A percentile compares a stretch with the other conserved stretches of the same genome.
phyloP scores from a whole-genome alignment of 2,329 filamentous ascomycete species.

The Aspergillus fructus region DNA sequence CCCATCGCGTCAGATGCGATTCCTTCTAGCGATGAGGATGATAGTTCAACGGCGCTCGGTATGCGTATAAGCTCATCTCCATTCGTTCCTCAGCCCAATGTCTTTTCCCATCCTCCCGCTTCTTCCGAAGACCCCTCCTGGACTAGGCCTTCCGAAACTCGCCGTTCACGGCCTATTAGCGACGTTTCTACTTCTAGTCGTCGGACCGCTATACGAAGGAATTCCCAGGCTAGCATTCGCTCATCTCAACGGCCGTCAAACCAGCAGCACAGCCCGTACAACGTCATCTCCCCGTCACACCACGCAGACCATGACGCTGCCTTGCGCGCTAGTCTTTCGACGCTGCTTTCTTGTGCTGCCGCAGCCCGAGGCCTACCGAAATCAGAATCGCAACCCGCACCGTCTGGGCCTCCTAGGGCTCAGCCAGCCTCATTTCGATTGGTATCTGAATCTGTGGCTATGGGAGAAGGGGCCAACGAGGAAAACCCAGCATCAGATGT shows the following conservation, averaged over 20 bases:
- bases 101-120: slow-evolving; percentile 79
- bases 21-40: slow-evolving; percentile 59
- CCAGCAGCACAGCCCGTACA: slow-evolving; percentile 57
- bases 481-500: slow-evolving; percentile 22
- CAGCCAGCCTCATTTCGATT: slow-evolving; percentile 57
- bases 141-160: slow-evolving; percentile 43
- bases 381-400: slow-evolving; percentile 33
- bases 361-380: slow-evolving; percentile 82
- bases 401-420: slow-evolving; percentile 26
- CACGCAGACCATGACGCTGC: slow-evolving; percentile 92
- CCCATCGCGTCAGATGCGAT: slow-evolving; percentile 31
- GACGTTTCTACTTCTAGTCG: slow-evolving; percentile 40
- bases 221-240: slow-evolving; percentile 35
- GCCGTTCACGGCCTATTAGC: slow-evolving; percentile 49
- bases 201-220: slow-evolving; percentile 36
- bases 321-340: slow-evolving; percentile 88
- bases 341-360: slow-evolving; percentile 88
- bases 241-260: slow-evolving; percentile 35
- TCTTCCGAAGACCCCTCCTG: slow-evolving; percentile 47
- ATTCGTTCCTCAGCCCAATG: slow-evolving; percentile 88
- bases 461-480: slow-evolving; percentile 43
- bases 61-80: slow-evolving; percentile 51
- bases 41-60: slow-evolving; percentile 80
- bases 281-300: slow-evolving; percentile 70
- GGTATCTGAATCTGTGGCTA: slow-evolving; percentile 59